Evolutionary conservation across 129 eudicot genomes (phyloP).

Genomic region (Scalesia atractyloides): DNA sequence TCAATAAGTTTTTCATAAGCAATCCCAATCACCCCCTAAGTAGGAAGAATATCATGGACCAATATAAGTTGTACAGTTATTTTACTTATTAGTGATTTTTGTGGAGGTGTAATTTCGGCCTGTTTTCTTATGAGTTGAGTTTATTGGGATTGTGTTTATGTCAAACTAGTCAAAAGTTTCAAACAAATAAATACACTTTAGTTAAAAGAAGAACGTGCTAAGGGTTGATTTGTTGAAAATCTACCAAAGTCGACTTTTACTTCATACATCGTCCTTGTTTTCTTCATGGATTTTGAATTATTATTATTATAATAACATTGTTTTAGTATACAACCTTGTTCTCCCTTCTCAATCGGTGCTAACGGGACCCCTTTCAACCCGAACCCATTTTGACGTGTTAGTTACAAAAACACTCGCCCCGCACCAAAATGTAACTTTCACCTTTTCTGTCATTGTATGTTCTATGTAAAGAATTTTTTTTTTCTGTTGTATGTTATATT

Average conservation of each 20-base stretch:
- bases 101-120: neutral
- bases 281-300: too few relatives aligned
- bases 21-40: too few relatives aligned
- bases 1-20: too few relatives aligned
- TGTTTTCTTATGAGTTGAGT: too few relatives aligned
- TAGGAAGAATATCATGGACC: neutral
- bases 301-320: neutral
- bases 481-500: too few relatives aligned
- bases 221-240: neutral
- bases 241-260: too few relatives aligned
- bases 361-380: neutral
- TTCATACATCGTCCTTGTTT: too few relatives aligned
- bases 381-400: neutral
- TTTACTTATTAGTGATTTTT: neutral
- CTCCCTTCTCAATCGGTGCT: neutral
- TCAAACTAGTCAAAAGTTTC: neutral
- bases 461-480: too few relatives aligned
- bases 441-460: too few relatives aligned
- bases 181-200: neutral
- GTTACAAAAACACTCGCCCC: too few relatives aligned
- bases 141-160: neutral
- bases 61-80: neutral
- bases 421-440: too few relatives aligned
- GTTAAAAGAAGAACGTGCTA: neutral
- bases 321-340: neutral